A percentile compares a stretch with the other conserved stretches of the same genome.
Conservation (phyloP, 768 basidiomycete genomes). For the Suillus cothurnatus region DNA sequence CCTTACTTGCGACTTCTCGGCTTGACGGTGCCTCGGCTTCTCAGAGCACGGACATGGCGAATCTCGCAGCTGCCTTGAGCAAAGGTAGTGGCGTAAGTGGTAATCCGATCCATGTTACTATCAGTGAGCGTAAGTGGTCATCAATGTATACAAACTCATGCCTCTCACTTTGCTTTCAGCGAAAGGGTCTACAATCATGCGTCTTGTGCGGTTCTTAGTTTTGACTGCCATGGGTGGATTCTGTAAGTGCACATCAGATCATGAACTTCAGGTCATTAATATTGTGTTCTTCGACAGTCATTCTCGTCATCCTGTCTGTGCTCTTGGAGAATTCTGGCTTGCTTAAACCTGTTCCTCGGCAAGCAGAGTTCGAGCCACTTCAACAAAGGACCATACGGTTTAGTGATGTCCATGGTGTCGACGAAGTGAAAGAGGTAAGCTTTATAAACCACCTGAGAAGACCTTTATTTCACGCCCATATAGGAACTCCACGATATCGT, state of each 20-base stretch:
- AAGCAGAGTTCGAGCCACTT: slow-evolving; percentile 80
- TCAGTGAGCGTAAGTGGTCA: slow-evolving; percentile 71
- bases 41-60: slow-evolving; percentile 39
- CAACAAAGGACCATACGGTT: slow-evolving; percentile 87
- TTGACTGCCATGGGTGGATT: slow-evolving; percentile 59
- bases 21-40: slow-evolving; percentile 8
- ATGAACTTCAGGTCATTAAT: neutral
- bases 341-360: slow-evolving; percentile 83
- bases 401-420: slow-evolving; percentile 95
- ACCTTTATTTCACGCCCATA: slow-evolving; percentile 2
- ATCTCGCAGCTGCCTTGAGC: slow-evolving; percentile 43
- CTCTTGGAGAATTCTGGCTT: slow-evolving; percentile 93
- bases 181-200: slow-evolving; percentile 66
- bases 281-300: slow-evolving; percentile 44
- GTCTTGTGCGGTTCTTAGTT: slow-evolving; percentile 63
- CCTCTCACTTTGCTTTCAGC: slow-evolving; percentile 40
- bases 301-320: slow-evolving; percentile 84
- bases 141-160: slow-evolving; percentile 4
- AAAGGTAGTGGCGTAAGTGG: slow-evolving; percentile 45
- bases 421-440: slow-evolving; percentile 91
- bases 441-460: neutral
- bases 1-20: neutral
- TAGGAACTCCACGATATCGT: slow-evolving; percentile 95
- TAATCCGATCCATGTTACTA: slow-evolving; percentile 78
- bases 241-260: slow-evolving; percentile 48